Conservation (phyloP, 768 basidiomycete genomes). For the Pleurotus cornucopiae region DNA sequence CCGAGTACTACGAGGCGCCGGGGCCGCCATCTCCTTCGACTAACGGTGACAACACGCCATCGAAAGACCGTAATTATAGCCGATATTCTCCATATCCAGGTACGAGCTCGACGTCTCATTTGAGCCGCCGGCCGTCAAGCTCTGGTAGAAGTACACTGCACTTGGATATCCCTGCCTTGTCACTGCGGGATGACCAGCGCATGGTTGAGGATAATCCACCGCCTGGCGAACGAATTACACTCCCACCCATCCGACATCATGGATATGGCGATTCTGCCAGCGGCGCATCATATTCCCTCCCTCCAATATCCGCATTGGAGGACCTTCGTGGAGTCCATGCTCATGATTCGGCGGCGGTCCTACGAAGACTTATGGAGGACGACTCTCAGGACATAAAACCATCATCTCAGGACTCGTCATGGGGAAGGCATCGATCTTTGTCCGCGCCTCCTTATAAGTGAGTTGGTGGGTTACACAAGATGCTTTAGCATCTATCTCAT, state of each 20-base stretch:
- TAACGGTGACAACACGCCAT: constrained; percentile 1
- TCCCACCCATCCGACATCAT: constrained; percentile 37
- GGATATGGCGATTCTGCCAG: constrained; percentile 19
- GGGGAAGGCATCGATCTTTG: constrained; percentile 39
- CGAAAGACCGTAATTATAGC: constrained; percentile 7
- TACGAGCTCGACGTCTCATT: constrained; percentile 11
- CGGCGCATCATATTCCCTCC: constrained; percentile 48
- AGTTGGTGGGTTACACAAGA: background rate
- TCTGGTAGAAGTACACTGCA: constrained; percentile 21
- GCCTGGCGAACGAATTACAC: constrained; percentile 27
- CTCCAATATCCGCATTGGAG: constrained; percentile 68
- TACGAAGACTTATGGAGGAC: constrained; percentile 57
- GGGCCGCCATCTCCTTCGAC: constrained; percentile 1
- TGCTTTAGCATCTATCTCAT: constrained; percentile 10
- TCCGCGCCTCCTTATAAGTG: constrained; percentile 34
- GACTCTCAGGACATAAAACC: constrained; percentile 29
- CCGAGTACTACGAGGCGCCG: background rate
- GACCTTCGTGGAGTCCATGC: constrained; percentile 48
- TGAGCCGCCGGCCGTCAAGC: constrained; percentile 13
- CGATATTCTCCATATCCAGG: constrained; percentile 44
- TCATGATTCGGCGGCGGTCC: constrained; percentile 61
- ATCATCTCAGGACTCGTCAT: constrained; percentile 22
- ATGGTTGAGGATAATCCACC: background rate
- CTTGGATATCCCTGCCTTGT: constrained; percentile 29
- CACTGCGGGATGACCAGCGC: constrained; percentile 22